These are phyloP conservation scores for Cryphonectria japonica DNA, from an alignment of 2,329 filamentous ascomycete species.

Conservation along the genomic window DNA sequence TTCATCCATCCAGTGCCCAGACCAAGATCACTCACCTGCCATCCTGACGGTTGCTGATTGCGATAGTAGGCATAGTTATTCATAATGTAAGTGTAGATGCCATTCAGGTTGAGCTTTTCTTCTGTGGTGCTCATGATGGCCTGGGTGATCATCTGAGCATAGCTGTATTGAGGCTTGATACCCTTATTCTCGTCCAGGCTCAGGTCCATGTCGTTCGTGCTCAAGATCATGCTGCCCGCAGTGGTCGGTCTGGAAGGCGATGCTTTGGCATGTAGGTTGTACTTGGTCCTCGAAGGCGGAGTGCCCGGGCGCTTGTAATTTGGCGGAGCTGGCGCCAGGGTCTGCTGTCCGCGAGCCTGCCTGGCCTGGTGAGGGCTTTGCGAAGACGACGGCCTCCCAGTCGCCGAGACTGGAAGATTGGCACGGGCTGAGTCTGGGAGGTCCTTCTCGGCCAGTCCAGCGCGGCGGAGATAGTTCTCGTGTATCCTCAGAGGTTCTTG, in stretches of 20 bases:
- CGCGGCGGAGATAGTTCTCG: conserved; percentile 70
- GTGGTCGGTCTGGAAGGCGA: conserved; percentile 43
- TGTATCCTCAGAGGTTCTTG: conserved; percentile 69
- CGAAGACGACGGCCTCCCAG: conserved; percentile 35
- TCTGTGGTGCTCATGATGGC: conserved; percentile 87
- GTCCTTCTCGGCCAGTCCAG: conserved; percentile 52
- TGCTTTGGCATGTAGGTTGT: conserved; percentile 38
- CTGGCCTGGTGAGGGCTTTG: conserved; percentile 32
- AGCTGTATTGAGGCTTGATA: conserved; percentile 94
- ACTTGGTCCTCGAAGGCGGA: conserved; percentile 53
- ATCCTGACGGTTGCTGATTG: conserved; percentile 74
- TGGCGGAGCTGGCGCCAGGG: conserved; percentile 62
- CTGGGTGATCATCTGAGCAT: conserved; percentile 95
- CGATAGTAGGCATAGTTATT: conserved; percentile 92
- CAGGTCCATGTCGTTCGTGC: conserved; percentile 68
- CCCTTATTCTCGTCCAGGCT: conserved; percentile 84
- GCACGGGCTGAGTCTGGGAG: conserved; percentile 29
- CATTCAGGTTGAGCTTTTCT: conserved; percentile 86
- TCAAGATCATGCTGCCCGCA: conserved; percentile 50
- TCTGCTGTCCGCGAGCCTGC: conserved; percentile 45
- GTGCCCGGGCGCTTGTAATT: conserved; percentile 65
- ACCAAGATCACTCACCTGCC: conserved; percentile 70
- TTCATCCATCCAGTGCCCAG: background rate
- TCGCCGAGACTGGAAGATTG: conserved; percentile 21
- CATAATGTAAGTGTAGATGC: conserved; percentile 94